phyloP scores from a whole-genome alignment of 1,284 basidiomycete genomes.

The Takashimella koratensis region DNA sequence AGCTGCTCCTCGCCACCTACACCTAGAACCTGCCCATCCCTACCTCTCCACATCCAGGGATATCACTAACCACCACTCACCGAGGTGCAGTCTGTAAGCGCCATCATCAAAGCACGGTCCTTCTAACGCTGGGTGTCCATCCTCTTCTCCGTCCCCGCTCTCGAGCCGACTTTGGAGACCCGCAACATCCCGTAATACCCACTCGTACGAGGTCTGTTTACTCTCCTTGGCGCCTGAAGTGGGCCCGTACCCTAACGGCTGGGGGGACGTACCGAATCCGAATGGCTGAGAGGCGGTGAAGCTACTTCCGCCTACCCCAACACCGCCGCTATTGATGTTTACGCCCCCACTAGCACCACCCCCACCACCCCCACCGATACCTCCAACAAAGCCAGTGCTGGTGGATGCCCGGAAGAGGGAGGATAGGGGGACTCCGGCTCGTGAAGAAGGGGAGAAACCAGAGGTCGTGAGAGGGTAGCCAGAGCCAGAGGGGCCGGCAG shows the following conservation, averaged over 20 bases:
- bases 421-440: too few species aligned
- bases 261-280: background rate
- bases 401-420: background rate
- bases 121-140: constrained; percentile 54
- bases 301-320: background rate
- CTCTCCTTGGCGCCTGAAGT: constrained; percentile 13
- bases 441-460: background rate
- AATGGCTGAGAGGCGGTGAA: background rate
- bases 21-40: background rate
- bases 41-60: background rate
- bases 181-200: constrained; percentile 18
- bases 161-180: constrained; percentile 21
- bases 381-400: background rate
- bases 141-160: constrained; percentile 18
- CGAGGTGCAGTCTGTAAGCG: constrained; percentile 60
- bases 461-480: background rate
- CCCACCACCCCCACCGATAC: background rate
- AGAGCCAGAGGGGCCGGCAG: too few species aligned
- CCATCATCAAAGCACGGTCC: constrained; percentile 65
- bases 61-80: constrained; percentile 25
- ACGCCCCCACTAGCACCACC: too few species aligned
- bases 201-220: constrained; percentile 26
- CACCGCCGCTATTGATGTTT: background rate
- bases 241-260: too few species aligned
- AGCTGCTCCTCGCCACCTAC: background rate